Conservation (phyloP, 2,329 filamentous ascomycete genomes). For the Aciculosporium take region DNA sequence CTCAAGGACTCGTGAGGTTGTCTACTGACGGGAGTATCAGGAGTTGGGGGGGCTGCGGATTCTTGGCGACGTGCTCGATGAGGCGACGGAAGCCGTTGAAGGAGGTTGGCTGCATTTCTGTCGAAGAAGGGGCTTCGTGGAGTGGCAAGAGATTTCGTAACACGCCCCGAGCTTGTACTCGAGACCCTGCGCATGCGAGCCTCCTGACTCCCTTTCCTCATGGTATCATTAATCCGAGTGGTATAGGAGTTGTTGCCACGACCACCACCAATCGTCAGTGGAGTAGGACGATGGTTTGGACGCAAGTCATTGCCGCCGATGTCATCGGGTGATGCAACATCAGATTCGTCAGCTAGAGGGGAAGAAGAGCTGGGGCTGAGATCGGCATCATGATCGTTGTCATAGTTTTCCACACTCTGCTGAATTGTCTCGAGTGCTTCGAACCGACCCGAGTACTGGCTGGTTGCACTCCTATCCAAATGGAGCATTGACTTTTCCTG, state of each 20-base stretch:
- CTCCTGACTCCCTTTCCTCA: conserved; percentile 28
- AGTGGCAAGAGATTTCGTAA: conserved; percentile 18
- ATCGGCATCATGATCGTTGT: background rate
- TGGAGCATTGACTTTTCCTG: conserved; percentile 6
- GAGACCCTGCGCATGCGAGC: conserved; percentile 42
- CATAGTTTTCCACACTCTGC: conserved; percentile 2
- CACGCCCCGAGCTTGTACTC: conserved; percentile 26
- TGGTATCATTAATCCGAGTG: conserved; percentile 35
- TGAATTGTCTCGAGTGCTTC: background rate
- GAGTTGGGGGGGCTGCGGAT: conserved; percentile 33
- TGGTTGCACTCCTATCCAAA: conserved; percentile 2
- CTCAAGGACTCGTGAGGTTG: conserved; percentile 25
- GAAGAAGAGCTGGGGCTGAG: conserved; percentile 4
- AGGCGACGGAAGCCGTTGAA: conserved; percentile 30
- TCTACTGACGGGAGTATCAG: conserved; percentile 31
- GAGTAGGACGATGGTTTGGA: conserved; percentile 30
- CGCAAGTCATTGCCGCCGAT: conserved; percentile 42
- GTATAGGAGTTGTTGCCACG: conserved; percentile 27
- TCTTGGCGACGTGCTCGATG: conserved; percentile 22
- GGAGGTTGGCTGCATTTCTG: conserved; percentile 29
- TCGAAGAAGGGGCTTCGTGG: conserved; percentile 27
- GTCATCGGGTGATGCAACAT: conserved; percentile 33
- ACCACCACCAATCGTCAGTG: conserved; percentile 31
- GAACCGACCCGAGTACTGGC: conserved; percentile 4
- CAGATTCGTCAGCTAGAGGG: conserved; percentile 9